Base-by-base conservation (phyloP, 2,329 filamentous ascomycete species). In the Aureobasidium namibiae region DNA sequence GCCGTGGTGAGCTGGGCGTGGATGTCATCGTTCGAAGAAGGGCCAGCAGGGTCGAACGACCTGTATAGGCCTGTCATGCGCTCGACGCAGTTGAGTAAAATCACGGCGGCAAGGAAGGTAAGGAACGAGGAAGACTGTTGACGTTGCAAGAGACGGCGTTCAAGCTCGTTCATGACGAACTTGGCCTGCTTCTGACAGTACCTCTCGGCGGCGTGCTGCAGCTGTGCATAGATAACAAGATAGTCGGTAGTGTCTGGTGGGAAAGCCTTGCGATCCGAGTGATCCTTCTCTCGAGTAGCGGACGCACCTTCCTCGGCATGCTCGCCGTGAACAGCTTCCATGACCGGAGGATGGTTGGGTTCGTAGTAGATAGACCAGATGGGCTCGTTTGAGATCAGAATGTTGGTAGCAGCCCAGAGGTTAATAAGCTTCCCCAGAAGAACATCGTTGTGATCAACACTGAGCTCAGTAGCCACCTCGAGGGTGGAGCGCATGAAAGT, bases 41-140 rank as follows among this genome's bases (percentile, higher is more conserved):
- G 18, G n/a, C 34, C 26, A 10, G 46, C 18, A 5, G 53, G 33
- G 39, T 67, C 66, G 42, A 67, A 66, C 5, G 56, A 49, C 14
- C 61, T 62, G 69, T 82, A 85, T 3, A 83, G 70, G 75, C 80
- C 82, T 66, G 80, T 80, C 70, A 82, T 82, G 57, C 82, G 76
- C 69, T 85, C 82, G 14, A 83, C 79, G 62, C 80, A 83, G 60
- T 79, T 81, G 24, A 85, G 71, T 0, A 85, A 72, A 16, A 85
- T 74, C n/a, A 85, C 73, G 0, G 81, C 76, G 5, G 80, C 78
- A n/a, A 85, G 69, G 65, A 83, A 84, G 0, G 81, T 84, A 61
- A 82, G 79, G 59, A 85, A 83, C 46, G 76, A 76, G 54, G 78
- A 80, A 23, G 76, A 77, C 67, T 82, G 79, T 65, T 82, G 78